Conservation (phyloP, 1,139 yeast genomes). For the Candida neerlandica region DNA sequence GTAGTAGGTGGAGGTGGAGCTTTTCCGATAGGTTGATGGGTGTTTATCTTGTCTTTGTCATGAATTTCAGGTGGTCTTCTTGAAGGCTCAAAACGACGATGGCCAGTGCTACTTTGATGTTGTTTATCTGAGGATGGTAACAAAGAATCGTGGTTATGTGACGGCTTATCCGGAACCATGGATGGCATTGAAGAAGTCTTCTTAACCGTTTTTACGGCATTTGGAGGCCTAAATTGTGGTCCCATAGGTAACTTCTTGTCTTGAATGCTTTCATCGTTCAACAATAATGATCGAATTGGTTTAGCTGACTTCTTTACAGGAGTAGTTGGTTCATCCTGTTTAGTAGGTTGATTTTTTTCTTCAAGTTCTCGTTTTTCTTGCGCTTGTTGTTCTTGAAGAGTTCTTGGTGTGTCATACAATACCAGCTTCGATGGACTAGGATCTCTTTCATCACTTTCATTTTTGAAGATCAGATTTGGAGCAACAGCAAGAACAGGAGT, state of each 20-base stretch:
- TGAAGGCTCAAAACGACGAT: constrained; percentile 6
- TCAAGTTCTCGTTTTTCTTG: constrained; percentile 1
- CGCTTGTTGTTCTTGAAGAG: constrained; percentile 4
- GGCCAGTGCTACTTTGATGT: not conserved
- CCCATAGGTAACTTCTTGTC: constrained; percentile 2
- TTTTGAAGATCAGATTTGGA: constrained; percentile 1
- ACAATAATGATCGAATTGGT: constrained; percentile 6
- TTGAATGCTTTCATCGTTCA: constrained; percentile 1
- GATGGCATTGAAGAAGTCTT: constrained; percentile 6
- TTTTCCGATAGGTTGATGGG: constrained; percentile 3
- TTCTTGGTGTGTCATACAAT: constrained; percentile 7
- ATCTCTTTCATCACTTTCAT: constrained; percentile 5
- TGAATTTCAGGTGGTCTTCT: constrained; percentile 2
- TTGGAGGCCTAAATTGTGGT: not conserved
- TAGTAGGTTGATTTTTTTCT: not conserved
- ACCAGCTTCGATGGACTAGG: constrained; percentile 10
- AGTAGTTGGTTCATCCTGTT: not conserved
- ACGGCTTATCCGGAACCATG: constrained; percentile 3
- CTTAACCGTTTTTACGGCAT: not conserved
- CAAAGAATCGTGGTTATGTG: not conserved
- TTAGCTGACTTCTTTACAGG: not conserved
- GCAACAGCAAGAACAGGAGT: constrained; percentile 2
- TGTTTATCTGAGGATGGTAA: constrained; percentile 5
- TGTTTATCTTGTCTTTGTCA: not conserved
- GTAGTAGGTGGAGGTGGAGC: constrained; percentile 1